Evolutionary conservation across 768 basidiomycete species (phyloP).

Genomic region (Infundibulicybe gibba): DNA sequence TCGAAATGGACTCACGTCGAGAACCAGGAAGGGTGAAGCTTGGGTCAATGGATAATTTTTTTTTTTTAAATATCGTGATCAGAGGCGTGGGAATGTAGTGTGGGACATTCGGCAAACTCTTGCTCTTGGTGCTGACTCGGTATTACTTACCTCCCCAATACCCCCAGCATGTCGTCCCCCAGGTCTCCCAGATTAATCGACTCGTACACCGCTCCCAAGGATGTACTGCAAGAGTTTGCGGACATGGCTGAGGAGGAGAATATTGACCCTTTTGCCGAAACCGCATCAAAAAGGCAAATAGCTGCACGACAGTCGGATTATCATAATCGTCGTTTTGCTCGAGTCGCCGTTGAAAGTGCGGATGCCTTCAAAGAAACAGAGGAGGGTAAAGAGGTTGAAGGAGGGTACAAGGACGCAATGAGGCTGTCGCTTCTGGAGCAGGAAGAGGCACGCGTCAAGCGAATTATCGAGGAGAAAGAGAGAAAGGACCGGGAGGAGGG

Average conservation of each 20-base stretch:
- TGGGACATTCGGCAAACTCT: constrained; percentile 22
- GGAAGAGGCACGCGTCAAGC: constrained; percentile 82
- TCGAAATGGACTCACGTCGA: constrained; percentile 23
- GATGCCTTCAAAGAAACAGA: constrained; percentile 72
- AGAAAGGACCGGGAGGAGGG: constrained; percentile 70
- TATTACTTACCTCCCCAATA: constrained; percentile 15
- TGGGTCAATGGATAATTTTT: constrained; percentile 15
- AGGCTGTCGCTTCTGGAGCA: constrained; percentile 85
- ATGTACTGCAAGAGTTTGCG: constrained; percentile 90
- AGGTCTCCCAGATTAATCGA: constrained; percentile 74
- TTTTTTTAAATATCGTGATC: no score
- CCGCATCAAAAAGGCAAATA: constrained; percentile 90
- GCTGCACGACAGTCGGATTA: constrained; percentile 93
- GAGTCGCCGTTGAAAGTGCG: constrained; percentile 75
- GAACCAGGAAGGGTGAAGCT: constrained; percentile 3
- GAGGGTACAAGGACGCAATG: constrained; percentile 97
- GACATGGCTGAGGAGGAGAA: constrained; percentile 93
- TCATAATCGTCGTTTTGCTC: constrained; percentile 86
- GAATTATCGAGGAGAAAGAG: constrained; percentile 88
- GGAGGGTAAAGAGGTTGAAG: constrained; percentile 70
- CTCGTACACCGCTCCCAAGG: constrained; percentile 91
- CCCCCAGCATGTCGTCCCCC: constrained; percentile 53
- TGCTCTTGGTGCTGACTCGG: constrained; percentile 3
- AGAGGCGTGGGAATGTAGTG: constrained; percentile 12
- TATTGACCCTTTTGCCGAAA: constrained; percentile 89